These are phyloP conservation scores for Amphicarpaea edgeworthii DNA, from an alignment of 306 rosid species.

Conservation along the genomic window DNA sequence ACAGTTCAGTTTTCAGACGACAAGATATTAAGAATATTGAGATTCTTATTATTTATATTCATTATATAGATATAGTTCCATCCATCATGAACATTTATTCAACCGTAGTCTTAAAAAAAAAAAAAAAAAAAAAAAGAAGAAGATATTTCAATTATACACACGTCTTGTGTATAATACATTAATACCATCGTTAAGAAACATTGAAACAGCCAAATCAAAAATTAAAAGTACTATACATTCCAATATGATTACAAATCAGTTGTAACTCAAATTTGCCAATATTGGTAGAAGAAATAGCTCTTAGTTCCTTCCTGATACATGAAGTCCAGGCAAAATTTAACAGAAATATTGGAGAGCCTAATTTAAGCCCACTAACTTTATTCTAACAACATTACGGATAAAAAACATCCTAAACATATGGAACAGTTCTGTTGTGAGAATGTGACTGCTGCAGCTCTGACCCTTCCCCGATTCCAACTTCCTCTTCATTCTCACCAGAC, in stretches of 20 bases:
- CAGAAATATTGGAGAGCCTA: not conserved
- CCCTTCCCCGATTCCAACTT: conserved; percentile 35
- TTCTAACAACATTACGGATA: not conserved
- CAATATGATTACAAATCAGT: not conserved
- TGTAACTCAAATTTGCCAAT: conserved; percentile 1
- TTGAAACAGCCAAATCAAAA: conserved; percentile 6
- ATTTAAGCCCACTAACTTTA: conserved; percentile 19
- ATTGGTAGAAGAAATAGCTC: conserved; percentile 14
- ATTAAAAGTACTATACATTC: conserved; percentile 8
- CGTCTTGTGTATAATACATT: not conserved
- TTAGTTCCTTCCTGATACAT: not conserved
- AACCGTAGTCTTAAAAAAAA: no score
- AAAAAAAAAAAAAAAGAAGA: no score
- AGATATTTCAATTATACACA: not conserved
- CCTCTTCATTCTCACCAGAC: conserved; percentile 86
- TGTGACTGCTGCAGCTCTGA: conserved; percentile 41
- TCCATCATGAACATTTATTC: not conserved
- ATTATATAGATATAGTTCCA: not conserved
- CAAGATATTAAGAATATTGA: no score
- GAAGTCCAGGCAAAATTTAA: not conserved
- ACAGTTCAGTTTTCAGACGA: not conserved
- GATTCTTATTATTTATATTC: conserved; percentile 5
- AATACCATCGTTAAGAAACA: not conserved
- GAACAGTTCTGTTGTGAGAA: conserved; percentile 51
- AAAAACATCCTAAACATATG: conserved; percentile 48